phyloP scores from a whole-genome alignment of 1,139 yeast species.

The Hemisphaericaspora subhashii region DNA sequence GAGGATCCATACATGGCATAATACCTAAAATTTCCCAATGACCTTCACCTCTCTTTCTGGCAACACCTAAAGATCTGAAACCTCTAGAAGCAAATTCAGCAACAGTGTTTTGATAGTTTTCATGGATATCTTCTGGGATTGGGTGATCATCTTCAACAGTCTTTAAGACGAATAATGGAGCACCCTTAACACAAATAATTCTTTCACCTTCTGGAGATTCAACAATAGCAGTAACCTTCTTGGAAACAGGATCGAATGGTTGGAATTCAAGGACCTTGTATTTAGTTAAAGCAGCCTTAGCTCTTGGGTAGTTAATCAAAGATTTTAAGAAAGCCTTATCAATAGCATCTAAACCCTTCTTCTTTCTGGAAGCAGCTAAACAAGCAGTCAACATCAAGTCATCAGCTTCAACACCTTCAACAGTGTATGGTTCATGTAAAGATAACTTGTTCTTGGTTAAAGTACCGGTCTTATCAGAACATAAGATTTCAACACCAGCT shows the following conservation, averaged over 20 bases:
- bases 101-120: conserved; percentile 93
- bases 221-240: conserved; percentile 93
- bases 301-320: conserved; percentile 83
- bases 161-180: conserved; percentile 91
- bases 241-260: conserved; percentile 97
- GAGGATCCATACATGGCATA: conserved; percentile 99
- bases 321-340: conserved; percentile 97
- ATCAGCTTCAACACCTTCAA: conserved; percentile 97
- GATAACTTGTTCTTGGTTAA: conserved; percentile 97
- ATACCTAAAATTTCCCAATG: conserved; percentile 98
- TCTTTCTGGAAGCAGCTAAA: conserved; percentile 98
- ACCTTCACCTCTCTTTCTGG: conserved; percentile 98
- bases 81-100: conserved; percentile 98
- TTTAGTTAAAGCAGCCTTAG: conserved; percentile 91
- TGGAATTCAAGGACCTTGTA: conserved; percentile 95
- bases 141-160: conserved; percentile 97
- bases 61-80: conserved; percentile 98
- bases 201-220: conserved; percentile 97
- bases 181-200: conserved; percentile 97
- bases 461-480: conserved; percentile 99
- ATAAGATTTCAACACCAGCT: conserved; percentile 98
- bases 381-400: conserved; percentile 98
- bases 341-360: conserved; percentile 97
- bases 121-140: conserved; percentile 93
- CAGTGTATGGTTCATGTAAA: conserved; percentile 97